A percentile compares a stretch with the other conserved stretches of the same genome.
These are phyloP conservation scores for Aureobasidium lini DNA, from an alignment of 2,329 filamentous ascomycete species.

Conservation along the genomic window DNA sequence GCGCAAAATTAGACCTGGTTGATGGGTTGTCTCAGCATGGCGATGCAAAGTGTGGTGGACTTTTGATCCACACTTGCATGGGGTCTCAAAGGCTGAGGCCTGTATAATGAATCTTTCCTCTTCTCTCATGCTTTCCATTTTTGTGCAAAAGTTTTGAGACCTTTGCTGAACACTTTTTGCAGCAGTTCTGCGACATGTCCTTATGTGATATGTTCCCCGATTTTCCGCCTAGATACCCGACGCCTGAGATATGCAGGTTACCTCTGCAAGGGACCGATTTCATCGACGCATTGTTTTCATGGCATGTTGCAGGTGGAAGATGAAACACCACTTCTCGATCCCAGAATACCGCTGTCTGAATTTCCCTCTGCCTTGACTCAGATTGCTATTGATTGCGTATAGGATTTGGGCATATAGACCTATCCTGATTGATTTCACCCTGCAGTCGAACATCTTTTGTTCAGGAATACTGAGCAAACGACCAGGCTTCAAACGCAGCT, in stretches of 20 bases:
- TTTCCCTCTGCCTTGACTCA: too few relatives aligned
- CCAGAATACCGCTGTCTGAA: too few relatives aligned
- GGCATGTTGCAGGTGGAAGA: background rate
- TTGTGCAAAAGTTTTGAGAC: background rate
- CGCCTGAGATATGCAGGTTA: background rate
- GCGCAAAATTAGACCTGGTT: slow-evolving; percentile 11
- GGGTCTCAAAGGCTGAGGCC: slow-evolving; percentile 4
- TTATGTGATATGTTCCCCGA: too few relatives aligned
- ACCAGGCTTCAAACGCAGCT: background rate
- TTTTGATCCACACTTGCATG: background rate
- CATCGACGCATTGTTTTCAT: background rate
- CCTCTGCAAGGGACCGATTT: background rate
- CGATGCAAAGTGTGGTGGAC: slow-evolving; percentile 1
- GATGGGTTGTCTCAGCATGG: slow-evolving; percentile 13
- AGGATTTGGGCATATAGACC: too few relatives aligned
- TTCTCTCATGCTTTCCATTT: background rate
- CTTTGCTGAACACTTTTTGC: background rate
- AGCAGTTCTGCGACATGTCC: too few relatives aligned
- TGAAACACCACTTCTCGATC: too few relatives aligned
- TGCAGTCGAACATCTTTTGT: too few relatives aligned
- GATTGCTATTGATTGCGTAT: too few relatives aligned
- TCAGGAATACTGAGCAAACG: background rate
- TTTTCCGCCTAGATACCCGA: background rate
- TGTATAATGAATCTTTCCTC: slow-evolving; percentile 13
- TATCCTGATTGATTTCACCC: too few relatives aligned